A percentile compares a stretch with the other conserved stretches of the same genome.
These are phyloP conservation scores for Beauveria pseudobassiana DNA, from an alignment of 2,329 filamentous ascomycete genomes.

Conservation along the genomic window DNA sequence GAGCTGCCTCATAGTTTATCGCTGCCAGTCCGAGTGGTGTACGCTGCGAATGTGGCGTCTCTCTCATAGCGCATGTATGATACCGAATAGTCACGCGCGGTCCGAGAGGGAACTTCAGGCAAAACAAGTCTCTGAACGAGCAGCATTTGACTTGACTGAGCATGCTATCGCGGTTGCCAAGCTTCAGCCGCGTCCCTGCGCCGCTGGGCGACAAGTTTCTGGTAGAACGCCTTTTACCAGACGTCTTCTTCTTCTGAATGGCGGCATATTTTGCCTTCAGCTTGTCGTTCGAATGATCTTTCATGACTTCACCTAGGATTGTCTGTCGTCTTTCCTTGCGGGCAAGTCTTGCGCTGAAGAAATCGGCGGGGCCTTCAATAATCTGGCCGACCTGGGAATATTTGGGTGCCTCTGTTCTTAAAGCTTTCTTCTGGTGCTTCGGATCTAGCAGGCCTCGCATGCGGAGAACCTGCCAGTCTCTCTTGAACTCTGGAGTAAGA, in stretches of 20 bases:
- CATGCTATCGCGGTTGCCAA: not conserved
- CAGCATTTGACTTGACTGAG: not conserved
- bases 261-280: slow-evolving; percentile 85
- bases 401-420: slow-evolving; percentile 58
- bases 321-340: slow-evolving; percentile 85
- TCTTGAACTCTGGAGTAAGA: slow-evolving; percentile 76
- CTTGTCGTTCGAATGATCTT: slow-evolving; percentile 43
- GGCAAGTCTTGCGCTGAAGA: slow-evolving; percentile 69
- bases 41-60: not conserved
- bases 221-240: slow-evolving; percentile 89
- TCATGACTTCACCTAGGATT: slow-evolving; percentile 75
- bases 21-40: not conserved
- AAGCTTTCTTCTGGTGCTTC: slow-evolving; percentile 88
- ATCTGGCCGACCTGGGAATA: slow-evolving; percentile 87
- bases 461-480: slow-evolving; percentile 80
- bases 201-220: slow-evolving; percentile 54
- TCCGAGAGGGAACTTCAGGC: too few species aligned
- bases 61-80: not conserved
- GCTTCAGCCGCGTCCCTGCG: slow-evolving; percentile 17
- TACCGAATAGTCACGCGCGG: not conserved
- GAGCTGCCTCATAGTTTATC: not conserved
- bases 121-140: not conserved
- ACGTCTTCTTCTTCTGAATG: slow-evolving; percentile 74
- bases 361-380: slow-evolving; percentile 82
- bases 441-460: slow-evolving; percentile 86